These are phyloP conservation scores for Gliomastix tumulicola DNA, from an alignment of 2,329 filamentous ascomycete species.

Conservation along the genomic window DNA sequence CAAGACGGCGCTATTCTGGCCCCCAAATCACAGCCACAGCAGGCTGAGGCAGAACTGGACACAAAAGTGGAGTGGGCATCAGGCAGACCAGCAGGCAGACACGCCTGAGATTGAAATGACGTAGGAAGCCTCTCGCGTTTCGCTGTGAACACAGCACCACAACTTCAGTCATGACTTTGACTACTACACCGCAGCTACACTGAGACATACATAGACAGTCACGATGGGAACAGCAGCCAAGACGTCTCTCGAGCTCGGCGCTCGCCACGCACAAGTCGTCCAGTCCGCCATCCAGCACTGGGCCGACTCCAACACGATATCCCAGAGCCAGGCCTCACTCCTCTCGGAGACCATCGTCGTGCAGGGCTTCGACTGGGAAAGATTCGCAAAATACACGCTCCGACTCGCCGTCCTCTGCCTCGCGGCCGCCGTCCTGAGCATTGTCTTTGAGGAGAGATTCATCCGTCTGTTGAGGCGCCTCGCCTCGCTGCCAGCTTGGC, in stretches of 20 bases:
- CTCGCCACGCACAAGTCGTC: slow-evolving; percentile 3
- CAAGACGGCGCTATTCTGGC: no score
- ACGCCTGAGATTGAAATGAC: no score
- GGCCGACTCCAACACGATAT: slow-evolving; percentile 1
- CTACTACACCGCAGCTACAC: no score
- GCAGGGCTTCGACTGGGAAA: slow-evolving; percentile 5
- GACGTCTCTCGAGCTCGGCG: no score
- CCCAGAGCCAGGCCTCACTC: slow-evolving; percentile 1
- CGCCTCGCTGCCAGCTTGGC: background rate
- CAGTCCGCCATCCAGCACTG: slow-evolving; percentile 5
- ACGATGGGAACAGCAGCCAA: background rate
- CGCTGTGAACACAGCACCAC: no score
- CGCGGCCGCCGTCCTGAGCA: slow-evolving; percentile 2
- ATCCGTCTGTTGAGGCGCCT: background rate
- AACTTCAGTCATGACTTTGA: no score
- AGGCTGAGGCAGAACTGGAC: no score
- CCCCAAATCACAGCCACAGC: no score
- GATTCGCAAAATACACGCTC: slow-evolving; percentile 5
- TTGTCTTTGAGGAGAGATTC: slow-evolving; percentile 2
- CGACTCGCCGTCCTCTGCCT: slow-evolving; percentile 5
- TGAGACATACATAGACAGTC: no score
- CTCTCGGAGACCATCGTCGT: slow-evolving; percentile 3
- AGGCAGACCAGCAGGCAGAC: no score
- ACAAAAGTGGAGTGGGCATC: no score
- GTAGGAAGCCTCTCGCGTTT: no score